These are phyloP conservation scores for Aspergillus cavernicola DNA, from an alignment of 495 filamentous ascomycete genomes.

Conservation along the genomic window DNA sequence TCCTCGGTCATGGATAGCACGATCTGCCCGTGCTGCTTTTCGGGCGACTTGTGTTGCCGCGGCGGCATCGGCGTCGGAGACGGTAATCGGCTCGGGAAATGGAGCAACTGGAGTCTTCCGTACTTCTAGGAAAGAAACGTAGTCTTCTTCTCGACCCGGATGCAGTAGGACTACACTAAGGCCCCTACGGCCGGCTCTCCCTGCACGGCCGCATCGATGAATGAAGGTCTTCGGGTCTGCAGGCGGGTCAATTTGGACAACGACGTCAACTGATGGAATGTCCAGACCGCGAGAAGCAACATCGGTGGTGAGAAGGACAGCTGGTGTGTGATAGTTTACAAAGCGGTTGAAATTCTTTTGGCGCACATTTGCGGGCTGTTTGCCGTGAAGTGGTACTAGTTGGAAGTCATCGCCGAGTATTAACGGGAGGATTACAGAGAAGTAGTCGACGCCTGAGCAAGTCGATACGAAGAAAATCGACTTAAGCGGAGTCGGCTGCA, in stretches of 20 bases:
- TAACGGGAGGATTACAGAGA: slow-evolving; percentile 71
- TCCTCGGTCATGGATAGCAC: slow-evolving; percentile 82
- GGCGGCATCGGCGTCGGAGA: slow-evolving; percentile 55
- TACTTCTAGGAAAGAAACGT: slow-evolving; percentile 80
- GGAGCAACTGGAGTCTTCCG: slow-evolving; percentile 81
- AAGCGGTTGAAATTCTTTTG: slow-evolving; percentile 80
- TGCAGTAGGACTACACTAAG: slow-evolving; percentile 81
- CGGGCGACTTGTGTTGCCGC: slow-evolving; percentile 54
- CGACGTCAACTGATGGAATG: slow-evolving; percentile 91
- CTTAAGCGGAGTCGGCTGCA: slow-evolving; percentile 70
- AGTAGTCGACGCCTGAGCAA: slow-evolving; percentile 93
- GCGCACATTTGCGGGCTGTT: slow-evolving; percentile 74
- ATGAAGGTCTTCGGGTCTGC: slow-evolving; percentile 93
- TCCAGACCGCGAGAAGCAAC: slow-evolving; percentile 86
- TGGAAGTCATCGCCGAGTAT: slow-evolving; percentile 54
- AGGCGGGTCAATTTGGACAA: slow-evolving; percentile 88
- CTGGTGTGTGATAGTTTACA: slow-evolving; percentile 58
- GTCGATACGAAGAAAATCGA: slow-evolving; percentile 94
- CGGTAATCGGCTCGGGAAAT: slow-evolving; percentile 47
- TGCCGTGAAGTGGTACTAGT: slow-evolving; percentile 82
- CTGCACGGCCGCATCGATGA: slow-evolving; percentile 90
- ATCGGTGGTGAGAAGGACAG: slow-evolving; percentile 83
- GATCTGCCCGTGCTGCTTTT: slow-evolving; percentile 59
- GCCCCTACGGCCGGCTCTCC: slow-evolving; percentile 80
- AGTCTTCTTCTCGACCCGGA: slow-evolving; percentile 81